Conservation (phyloP, 225 moss, liverwort and hornwort genomes). For the Polytrichum commune region DNA sequence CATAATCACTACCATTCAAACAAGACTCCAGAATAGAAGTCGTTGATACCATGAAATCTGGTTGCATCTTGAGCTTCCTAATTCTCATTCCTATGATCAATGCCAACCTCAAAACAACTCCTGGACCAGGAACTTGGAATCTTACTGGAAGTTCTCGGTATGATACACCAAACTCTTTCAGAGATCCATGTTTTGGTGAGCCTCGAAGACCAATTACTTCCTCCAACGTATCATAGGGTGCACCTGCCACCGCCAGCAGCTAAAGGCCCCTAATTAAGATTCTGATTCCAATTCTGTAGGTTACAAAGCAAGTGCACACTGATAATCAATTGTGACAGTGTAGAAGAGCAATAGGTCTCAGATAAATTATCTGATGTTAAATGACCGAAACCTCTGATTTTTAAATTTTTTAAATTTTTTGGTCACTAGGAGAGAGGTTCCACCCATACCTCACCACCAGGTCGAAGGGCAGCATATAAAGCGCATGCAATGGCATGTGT, state of each 20-base stretch:
- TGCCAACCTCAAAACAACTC: no score
- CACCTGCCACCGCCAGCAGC: constrained; percentile 94
- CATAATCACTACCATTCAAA: no score
- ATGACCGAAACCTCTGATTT: constrained; percentile 2
- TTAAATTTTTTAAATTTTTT: no score
- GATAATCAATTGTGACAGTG: neutral
- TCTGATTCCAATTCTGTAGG: constrained; percentile 3
- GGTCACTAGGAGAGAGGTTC: neutral
- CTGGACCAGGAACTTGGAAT: neutral
- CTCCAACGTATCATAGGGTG: constrained; percentile 90
- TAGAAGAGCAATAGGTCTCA: neutral
- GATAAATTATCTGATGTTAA: neutral
- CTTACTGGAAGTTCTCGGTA: constrained; percentile 85
- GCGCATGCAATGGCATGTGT: constrained; percentile 99
- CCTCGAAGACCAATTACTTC: constrained; percentile 93
- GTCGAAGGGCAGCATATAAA: constrained; percentile 80
- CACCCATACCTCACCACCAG: constrained; percentile 73
- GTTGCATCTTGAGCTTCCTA: no score
- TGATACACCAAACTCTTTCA: constrained; percentile 85
- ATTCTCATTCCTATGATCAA: no score
- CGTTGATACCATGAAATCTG: no score
- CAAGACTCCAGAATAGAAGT: no score
- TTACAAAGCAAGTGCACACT: neutral
- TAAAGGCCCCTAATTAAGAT: constrained; percentile 36
- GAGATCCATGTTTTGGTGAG: constrained; percentile 67